A percentile compares a stretch with the other conserved stretches of the same genome.
These are phyloP conservation scores for Penicillium freii DNA, from an alignment of 2,329 filamentous ascomycete species.

Conservation along the genomic window DNA sequence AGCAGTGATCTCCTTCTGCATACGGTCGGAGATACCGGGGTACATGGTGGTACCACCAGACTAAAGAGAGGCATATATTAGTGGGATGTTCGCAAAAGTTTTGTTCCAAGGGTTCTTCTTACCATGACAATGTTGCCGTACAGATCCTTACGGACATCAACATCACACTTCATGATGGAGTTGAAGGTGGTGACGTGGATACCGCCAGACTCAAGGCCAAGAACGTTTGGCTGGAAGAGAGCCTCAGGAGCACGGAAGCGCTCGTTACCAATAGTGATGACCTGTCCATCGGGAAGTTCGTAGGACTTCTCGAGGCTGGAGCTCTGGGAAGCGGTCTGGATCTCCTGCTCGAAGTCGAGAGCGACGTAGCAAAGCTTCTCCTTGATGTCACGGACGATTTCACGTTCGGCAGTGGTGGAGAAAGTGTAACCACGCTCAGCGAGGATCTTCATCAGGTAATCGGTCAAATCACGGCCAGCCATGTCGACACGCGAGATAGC, in stretches of 20 bases:
- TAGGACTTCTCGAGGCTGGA: slow-evolving; percentile 99
- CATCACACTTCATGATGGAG: slow-evolving; percentile 99
- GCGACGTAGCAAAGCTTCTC: slow-evolving; percentile 99
- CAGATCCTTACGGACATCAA: slow-evolving; percentile 99
- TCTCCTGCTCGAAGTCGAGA: slow-evolving; percentile 99
- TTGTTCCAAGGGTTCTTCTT: slow-evolving; percentile 45
- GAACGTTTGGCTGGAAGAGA: slow-evolving; percentile 97
- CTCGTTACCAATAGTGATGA: slow-evolving; percentile 99
- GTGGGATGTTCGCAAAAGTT: not conserved
- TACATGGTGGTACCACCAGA: slow-evolving; percentile 99
- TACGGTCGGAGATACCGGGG: slow-evolving; percentile 99
- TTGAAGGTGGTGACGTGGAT: slow-evolving; percentile 99
- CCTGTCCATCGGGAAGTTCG: slow-evolving; percentile 98
- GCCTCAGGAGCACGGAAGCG: slow-evolving; percentile 99
- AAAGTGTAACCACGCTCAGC: slow-evolving; percentile 99
- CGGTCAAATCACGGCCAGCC: slow-evolving; percentile 99
- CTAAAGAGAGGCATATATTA: slow-evolving; percentile 48
- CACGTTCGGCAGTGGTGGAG: slow-evolving; percentile 99
- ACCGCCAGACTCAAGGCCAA: slow-evolving; percentile 97
- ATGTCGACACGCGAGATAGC: slow-evolving; percentile 99
- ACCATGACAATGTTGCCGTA: slow-evolving; percentile 99
- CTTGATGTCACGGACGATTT: slow-evolving; percentile 99
- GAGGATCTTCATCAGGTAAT: slow-evolving; percentile 99
- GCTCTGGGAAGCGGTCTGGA: slow-evolving; percentile 98
- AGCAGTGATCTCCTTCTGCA: slow-evolving; percentile 99